phyloP scores from a whole-genome alignment of 1,284 basidiomycete species.

The Cutaneotrichosporon sp. region DNA sequence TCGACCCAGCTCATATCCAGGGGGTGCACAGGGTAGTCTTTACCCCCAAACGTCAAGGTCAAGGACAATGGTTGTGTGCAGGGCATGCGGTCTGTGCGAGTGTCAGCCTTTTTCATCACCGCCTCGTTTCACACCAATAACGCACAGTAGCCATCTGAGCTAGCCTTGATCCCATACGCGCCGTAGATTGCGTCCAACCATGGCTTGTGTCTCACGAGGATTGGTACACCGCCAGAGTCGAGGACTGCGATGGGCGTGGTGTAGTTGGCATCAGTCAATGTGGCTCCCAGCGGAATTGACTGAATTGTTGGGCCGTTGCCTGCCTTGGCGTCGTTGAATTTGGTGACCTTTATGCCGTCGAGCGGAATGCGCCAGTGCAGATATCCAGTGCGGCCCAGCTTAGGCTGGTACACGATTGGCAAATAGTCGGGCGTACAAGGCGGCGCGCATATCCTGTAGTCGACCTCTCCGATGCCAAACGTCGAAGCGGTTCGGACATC shows the following conservation, averaged over 20 bases:
- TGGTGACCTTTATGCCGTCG: conserved; percentile 27
- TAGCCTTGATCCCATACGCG: conserved; percentile 31
- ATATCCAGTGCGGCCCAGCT: conserved; percentile 37
- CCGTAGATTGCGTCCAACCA: conserved; percentile 41
- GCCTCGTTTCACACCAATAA: not conserved
- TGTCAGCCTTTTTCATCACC: not conserved
- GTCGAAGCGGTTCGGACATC: conserved; percentile 42
- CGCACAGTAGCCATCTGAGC: conserved; percentile 39
- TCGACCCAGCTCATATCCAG: conserved; percentile 46
- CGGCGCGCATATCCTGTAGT: conserved; percentile 28
- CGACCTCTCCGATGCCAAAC: conserved; percentile 40
- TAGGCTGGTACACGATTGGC: conserved; percentile 40
- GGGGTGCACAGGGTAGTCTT: conserved; percentile 40
- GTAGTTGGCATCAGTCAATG: conserved; percentile 24
- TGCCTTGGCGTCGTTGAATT: conserved; percentile 22
- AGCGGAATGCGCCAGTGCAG: conserved; percentile 41
- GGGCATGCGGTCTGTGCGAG: conserved; percentile 40
- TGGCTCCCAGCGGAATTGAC: conserved; percentile 28
- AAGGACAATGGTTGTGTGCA: conserved; percentile 40
- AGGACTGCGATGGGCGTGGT: conserved; percentile 39
- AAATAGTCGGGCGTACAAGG: conserved; percentile 39
- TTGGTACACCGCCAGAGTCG: conserved; percentile 46
- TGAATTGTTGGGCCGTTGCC: conserved; percentile 23
- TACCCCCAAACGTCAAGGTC: conserved; percentile 38
- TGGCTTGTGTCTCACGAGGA: conserved; percentile 32